These are phyloP conservation scores for Leavenworthia alabamica DNA, from an alignment of 345 rosid genomes.

Conservation along the genomic window DNA sequence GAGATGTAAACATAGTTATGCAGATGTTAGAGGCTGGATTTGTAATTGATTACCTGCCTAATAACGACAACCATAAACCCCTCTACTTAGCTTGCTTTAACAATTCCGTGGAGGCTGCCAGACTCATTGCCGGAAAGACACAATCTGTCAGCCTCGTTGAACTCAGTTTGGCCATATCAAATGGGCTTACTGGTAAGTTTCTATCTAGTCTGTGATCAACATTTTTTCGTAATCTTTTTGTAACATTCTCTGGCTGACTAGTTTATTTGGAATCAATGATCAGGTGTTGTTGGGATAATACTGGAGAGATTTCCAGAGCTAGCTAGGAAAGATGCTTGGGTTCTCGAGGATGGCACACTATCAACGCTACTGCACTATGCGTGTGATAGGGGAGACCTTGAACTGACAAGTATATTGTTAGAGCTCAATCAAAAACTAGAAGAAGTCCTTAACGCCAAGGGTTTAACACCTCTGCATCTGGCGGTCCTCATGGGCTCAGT, in stretches of 20 bases:
- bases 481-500: slow-evolving; percentile 49
- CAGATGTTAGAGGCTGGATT: slow-evolving; percentile 8
- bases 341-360: neutral
- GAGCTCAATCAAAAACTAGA: slow-evolving; percentile 33
- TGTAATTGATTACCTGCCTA: neutral
- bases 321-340: slow-evolving; percentile 19
- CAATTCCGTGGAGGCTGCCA: slow-evolving; percentile 3
- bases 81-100: neutral
- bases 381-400: slow-evolving; percentile 45
- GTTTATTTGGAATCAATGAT: neutral
- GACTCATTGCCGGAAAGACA: neutral
- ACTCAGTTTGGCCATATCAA: slow-evolving; percentile 1
- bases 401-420: slow-evolving; percentile 40
- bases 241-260: neutral
- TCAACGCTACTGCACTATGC: slow-evolving; percentile 39
- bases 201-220: neutral
- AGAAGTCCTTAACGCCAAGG: slow-evolving; percentile 32
- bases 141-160: neutral
- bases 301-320: slow-evolving; percentile 30
- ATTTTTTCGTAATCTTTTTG: neutral
- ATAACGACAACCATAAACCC: neutral
- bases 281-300: neutral
- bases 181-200: slow-evolving; percentile 8
- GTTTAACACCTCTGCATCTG: slow-evolving; percentile 46
- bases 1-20: slow-evolving; percentile 28